Evolutionary conservation across 257 asterid species (phyloP).

Genomic region (Scutellaria minor): DNA sequence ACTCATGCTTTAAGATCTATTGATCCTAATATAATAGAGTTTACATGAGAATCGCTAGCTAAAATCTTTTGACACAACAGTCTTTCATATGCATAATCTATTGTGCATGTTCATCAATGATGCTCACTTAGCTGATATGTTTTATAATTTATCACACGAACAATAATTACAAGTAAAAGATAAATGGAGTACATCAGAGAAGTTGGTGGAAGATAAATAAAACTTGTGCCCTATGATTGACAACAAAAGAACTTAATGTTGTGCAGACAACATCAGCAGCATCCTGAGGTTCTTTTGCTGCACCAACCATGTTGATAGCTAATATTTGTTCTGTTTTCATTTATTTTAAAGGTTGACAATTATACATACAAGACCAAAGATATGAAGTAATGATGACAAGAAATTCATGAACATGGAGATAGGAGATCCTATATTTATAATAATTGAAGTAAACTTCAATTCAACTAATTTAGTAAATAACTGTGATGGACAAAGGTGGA

Average conservation of each 20-base stretch:
- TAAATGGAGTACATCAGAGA: background rate
- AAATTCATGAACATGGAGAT: constrained; percentile 14
- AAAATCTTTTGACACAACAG: background rate
- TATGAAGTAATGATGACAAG: background rate
- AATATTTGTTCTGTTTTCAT: background rate
- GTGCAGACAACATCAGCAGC: background rate
- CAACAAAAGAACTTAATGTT: background rate
- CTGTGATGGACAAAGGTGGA: constrained; percentile 19
- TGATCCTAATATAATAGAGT: constrained; percentile 17
- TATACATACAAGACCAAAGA: constrained; percentile 9
- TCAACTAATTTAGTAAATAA: constrained; percentile 12
- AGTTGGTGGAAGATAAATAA: background rate
- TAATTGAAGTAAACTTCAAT: background rate
- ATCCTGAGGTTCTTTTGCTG: background rate
- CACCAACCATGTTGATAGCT: constrained; percentile 5
- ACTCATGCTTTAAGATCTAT: background rate
- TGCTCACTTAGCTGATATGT: background rate
- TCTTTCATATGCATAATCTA: constrained; percentile 3
- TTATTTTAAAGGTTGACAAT: background rate
- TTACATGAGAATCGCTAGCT: background rate
- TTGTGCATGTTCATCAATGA: constrained; percentile 1
- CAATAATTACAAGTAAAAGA: background rate
- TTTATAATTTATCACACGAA: background rate
- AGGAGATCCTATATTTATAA: background rate
- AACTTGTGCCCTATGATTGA: background rate